Evolutionary conservation across 805 yeast genomes (phyloP), one percentile per base, ranked within the genome.

Genomic region (Wickerhamiella lipophila): DNA sequence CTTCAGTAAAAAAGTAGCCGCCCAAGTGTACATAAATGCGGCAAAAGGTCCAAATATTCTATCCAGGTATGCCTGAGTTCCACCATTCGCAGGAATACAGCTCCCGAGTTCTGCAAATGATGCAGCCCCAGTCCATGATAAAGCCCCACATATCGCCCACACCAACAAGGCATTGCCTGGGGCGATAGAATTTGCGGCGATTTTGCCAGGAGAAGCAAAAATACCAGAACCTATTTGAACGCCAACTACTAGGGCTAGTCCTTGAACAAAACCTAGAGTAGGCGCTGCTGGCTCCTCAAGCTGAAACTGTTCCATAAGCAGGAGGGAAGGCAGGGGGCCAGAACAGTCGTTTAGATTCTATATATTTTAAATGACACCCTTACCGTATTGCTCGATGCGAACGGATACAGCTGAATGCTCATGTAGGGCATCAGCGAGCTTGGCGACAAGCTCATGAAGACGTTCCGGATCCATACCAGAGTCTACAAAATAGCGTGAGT

Each of bases 171-270:
- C 58, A 11, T 64, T 59, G 3, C 66, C 70, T 0, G 61, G 63
- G 1, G 70, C 65, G 9, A 69, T 69, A 0, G 68, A 66, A 47
- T 58, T 60, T 13, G 58, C 52, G 50, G 62, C 60, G n/a, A 68
- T 61, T 49, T 63, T 64, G 36, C 66, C 63, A 2, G 72, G 72
- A 9, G 70, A 66, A 19, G 71, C 62, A 47, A 68, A 68, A 32
- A 68, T 68, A 6, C 72, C 72, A 2, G 71, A 66, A 7, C 72
- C 72, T n/a, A 68, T 63, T 48, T 68, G 71, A n/a, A 68, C 57
- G 5, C 72, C 71, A 19, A 68, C 55, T 2, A 68, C 70, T 12
- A 68, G 57, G 2, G 64, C 63, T 21, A 68, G 57, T 7, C 72
- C 71, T 48, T 66, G 62, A 13, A 61, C 35, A 44, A 58, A 55